Conservation (phyloP, 2,329 filamentous ascomycete species). For the Aspergillus glaucus region DNA sequence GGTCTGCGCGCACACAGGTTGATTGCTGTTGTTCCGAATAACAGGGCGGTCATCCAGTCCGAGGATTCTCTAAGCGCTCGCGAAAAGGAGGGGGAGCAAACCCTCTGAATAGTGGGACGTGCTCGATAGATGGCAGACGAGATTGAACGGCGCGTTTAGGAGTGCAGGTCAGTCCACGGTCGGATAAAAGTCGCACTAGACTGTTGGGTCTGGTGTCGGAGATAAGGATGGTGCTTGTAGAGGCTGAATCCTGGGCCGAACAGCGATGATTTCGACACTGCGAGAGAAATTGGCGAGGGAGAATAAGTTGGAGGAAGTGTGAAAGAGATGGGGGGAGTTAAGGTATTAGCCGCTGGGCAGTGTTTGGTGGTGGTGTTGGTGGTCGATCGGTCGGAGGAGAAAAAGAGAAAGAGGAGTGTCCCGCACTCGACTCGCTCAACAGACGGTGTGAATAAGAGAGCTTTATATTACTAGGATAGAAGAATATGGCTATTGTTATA, state of each 20-base stretch:
- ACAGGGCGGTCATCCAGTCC: constrained; percentile 21
- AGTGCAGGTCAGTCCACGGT: neutral
- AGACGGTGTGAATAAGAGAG: too few relatives aligned
- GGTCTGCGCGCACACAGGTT: constrained; percentile 19
- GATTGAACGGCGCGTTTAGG: neutral
- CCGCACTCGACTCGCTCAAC: too few relatives aligned
- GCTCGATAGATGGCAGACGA: neutral
- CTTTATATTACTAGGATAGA: too few relatives aligned
- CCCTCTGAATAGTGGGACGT: neutral
- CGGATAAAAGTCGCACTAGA: neutral
- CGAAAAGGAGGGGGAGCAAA: neutral
- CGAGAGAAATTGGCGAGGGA: neutral
- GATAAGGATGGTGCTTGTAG: neutral
- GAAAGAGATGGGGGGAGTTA: neutral
- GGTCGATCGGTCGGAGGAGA: neutral
- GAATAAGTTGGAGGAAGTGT: neutral
- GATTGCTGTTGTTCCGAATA: constrained; percentile 11
- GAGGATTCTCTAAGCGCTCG: neutral
- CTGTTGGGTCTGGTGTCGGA: neutral
- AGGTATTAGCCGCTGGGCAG: neutral
- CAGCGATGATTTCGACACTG: neutral
- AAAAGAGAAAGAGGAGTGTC: neutral
- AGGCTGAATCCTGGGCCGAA: neutral
- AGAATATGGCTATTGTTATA: too few relatives aligned
- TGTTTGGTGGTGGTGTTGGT: neutral